Percentiles rank a stretch among this genome's conserved stretches.
phyloP scores from a whole-genome alignment of 495 filamentous ascomycete species.

The Penicillium nucicola region DNA sequence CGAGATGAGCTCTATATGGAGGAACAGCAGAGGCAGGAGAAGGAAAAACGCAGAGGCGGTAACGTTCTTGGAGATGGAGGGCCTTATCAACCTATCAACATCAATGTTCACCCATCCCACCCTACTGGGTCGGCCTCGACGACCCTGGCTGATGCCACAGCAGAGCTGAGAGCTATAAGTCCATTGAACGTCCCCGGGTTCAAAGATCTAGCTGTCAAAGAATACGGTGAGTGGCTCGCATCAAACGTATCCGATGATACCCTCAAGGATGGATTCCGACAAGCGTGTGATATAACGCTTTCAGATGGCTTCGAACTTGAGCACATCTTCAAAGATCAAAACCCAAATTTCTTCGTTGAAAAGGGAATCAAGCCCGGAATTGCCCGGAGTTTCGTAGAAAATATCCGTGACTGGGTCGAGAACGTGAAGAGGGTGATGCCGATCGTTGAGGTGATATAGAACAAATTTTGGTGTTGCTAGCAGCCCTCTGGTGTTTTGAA shows the following conservation, averaged over 20 bases:
- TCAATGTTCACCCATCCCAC: not conserved
- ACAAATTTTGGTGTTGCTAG: too few relatives aligned
- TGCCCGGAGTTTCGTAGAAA: too few relatives aligned
- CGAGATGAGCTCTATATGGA: slow-evolving; percentile 3
- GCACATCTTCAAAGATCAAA: slow-evolving; percentile 22
- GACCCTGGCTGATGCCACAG: not conserved
- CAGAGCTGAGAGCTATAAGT: not conserved
- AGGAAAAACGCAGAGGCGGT: not conserved
- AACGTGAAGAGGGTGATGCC: too few relatives aligned
- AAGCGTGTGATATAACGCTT: slow-evolving; percentile 18
- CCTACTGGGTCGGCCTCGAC: not conserved
- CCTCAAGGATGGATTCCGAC: slow-evolving; percentile 15
- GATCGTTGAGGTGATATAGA: too few relatives aligned
- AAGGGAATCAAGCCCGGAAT: slow-evolving; percentile 10
- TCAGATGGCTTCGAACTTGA: slow-evolving; percentile 23
- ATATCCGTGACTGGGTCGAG: too few relatives aligned
- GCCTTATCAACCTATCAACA: not conserved
- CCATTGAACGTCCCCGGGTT: too few relatives aligned
- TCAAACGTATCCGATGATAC: slow-evolving; percentile 13
- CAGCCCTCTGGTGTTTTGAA: too few relatives aligned
- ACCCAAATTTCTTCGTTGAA: slow-evolving; percentile 25
- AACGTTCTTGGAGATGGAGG: slow-evolving; percentile 2
- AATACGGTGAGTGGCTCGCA: slow-evolving; percentile 22
- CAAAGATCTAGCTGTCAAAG: slow-evolving; percentile 7
- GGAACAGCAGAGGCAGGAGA: slow-evolving; percentile 1